Evolutionary conservation across 495 filamentous ascomycete genomes (phyloP).

Genomic region (Talaromyces ruber): DNA sequence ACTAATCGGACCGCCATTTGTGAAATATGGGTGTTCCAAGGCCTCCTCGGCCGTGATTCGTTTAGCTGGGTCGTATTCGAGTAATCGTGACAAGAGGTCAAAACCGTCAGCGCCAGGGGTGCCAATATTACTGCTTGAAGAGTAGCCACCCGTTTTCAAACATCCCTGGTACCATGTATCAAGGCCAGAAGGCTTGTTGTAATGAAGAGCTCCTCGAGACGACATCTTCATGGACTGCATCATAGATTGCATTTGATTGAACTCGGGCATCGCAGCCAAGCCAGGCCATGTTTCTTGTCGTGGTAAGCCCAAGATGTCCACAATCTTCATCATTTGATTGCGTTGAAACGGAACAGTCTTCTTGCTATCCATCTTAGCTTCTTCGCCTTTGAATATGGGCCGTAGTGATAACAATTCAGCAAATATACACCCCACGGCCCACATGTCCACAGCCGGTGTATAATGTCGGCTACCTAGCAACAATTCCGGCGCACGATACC

Average conservation of each 20-base stretch:
- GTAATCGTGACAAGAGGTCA: constrained; percentile 66
- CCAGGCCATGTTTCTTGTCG: constrained; percentile 85
- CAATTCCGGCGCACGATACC: constrained; percentile 95
- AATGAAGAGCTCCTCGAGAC: constrained; percentile 30
- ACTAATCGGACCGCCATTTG: constrained; percentile 51
- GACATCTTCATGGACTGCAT: constrained; percentile 19
- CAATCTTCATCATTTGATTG: constrained; percentile 98
- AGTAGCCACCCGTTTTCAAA: constrained; percentile 50
- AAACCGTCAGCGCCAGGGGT: constrained; percentile 69
- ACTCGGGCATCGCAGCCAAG: constrained; percentile 74
- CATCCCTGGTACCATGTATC: constrained; percentile 60
- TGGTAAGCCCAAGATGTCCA: constrained; percentile 87
- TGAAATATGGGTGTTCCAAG: constrained; percentile 82
- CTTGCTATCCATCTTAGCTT: constrained; percentile 97
- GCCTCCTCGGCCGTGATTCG: constrained; percentile 79
- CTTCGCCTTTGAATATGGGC: constrained; percentile 97
- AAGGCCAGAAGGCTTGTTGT: constrained; percentile 40
- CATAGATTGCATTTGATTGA: constrained; percentile 60
- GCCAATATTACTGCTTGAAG: constrained; percentile 34
- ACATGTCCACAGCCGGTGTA: constrained; percentile 92
- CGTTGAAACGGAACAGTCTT: constrained; percentile 95
- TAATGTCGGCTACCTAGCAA: constrained; percentile 88
- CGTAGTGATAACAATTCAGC: constrained; percentile 85
- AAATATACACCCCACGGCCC: constrained; percentile 98
- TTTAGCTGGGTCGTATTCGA: constrained; percentile 90